Evolutionary conservation across 768 basidiomycete genomes (phyloP).

Genomic region (Phylloporus sp.): DNA sequence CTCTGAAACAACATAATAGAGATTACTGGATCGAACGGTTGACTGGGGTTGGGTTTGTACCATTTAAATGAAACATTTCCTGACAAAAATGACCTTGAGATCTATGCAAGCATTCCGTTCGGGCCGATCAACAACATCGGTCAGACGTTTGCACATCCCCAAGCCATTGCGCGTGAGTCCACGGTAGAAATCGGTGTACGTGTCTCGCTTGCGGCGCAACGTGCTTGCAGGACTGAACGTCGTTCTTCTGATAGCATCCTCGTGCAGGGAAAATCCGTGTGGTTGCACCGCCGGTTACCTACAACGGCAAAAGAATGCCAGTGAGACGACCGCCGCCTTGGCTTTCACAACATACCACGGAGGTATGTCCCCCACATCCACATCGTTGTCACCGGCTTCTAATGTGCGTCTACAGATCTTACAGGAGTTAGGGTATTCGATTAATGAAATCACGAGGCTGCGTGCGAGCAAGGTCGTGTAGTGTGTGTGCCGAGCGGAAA

Average conservation of each 20-base stretch:
- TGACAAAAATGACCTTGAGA: slow-evolving; percentile 7
- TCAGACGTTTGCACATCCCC: slow-evolving; percentile 87
- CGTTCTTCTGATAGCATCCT: slow-evolving; percentile 50
- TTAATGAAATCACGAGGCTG: slow-evolving; percentile 39
- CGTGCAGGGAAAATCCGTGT: slow-evolving; percentile 73
- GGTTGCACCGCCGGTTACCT: slow-evolving; percentile 75
- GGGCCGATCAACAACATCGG: slow-evolving; percentile 90
- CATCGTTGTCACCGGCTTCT: background rate
- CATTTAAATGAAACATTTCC: slow-evolving; percentile 5
- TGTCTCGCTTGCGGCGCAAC: slow-evolving; percentile 32
- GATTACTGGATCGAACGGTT: slow-evolving; percentile 74
- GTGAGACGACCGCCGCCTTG: slow-evolving; percentile 79
- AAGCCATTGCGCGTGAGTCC: slow-evolving; percentile 70
- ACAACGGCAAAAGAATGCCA: slow-evolving; percentile 75
- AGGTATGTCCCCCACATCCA: slow-evolving; percentile 40
- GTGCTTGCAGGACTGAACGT: slow-evolving; percentile 9
- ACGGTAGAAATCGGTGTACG: slow-evolving; percentile 75
- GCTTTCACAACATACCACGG: slow-evolving; percentile 77
- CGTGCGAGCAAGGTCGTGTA: slow-evolving; percentile 40
- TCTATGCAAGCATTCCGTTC: slow-evolving; percentile 58
- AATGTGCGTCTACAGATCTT: slow-evolving; percentile 30
- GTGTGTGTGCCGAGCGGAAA: slow-evolving; percentile 13
- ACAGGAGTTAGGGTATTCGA: slow-evolving; percentile 40
- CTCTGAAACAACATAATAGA: slow-evolving; percentile 51
- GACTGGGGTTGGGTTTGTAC: slow-evolving; percentile 70